Evolutionary conservation across 495 filamentous ascomycete genomes (phyloP), one percentile per base, ranked within the genome.

Genomic region (Penicillium bialowiezense): DNA sequence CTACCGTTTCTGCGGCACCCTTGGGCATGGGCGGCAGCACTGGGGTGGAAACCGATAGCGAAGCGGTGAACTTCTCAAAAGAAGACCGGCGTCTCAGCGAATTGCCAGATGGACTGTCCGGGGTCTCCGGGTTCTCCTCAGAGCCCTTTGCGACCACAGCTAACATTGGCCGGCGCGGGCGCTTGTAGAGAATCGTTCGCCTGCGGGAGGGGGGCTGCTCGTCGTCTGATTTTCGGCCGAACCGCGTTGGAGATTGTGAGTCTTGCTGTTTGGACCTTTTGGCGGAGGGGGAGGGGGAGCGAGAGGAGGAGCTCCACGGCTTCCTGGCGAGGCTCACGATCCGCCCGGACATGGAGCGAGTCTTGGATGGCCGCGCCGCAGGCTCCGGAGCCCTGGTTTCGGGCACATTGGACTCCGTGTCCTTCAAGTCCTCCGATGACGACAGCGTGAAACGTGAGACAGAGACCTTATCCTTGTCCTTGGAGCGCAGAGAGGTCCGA

Each of bases 281-380:
- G 2, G 69, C 62, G 13, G 69, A 69, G 12, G 85, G 83, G 17
- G 81, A 85, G 4, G 83, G 81, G 5, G 85, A 83, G 37, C 80
- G 72, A 26, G 83, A 84, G 8, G 77, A 73, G 17, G 85, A 86
- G 35, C 66, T 78, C 85, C 86, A 89, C 36, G 86, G 83, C 59
- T 80, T 80, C 52, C 78, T 79, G 10, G 85, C 82, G 54, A 89
- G 76, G 50, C 72, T 82, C 49, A 82, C 79, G 58, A 89, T 76
- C 21, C 84, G 80, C 34, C 82, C 83, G 5, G 84, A 83, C 58
- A 85, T 78, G 4, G 75, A 73, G 35, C 71, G 72, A 19, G 63
- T 56, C 46, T 75, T 78, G 1, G 72, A 68, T n/a, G 69, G 72
- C 37, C 70, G 70, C 24, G 59, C 67, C 13, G 66, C 67, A 4